Conservation (phyloP, 345 rosid genomes). For the Dimocarpus longan region DNA sequence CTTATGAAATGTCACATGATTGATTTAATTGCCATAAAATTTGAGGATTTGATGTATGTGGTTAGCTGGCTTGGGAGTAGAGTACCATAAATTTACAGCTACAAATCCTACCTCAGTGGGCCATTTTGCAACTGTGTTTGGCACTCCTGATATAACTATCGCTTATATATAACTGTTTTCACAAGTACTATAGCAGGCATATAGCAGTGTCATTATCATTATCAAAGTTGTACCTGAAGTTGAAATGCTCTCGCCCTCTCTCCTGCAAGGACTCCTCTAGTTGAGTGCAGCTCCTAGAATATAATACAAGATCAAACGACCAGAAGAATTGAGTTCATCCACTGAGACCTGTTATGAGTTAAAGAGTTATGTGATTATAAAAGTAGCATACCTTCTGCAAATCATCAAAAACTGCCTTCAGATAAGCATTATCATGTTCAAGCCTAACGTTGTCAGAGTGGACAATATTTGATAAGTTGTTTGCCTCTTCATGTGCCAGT, state of each 20-base stretch:
- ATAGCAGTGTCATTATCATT: neutral
- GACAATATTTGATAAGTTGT: slow-evolving; percentile 78
- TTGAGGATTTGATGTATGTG: neutral
- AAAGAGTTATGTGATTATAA: neutral
- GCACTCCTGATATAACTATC: neutral
- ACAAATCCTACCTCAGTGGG: too few species aligned
- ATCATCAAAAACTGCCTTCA: slow-evolving; percentile 92
- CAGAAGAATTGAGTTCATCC: neutral
- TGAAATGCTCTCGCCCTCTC: slow-evolving; percentile 98
- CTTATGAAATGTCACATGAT: neutral
- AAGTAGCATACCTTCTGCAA: slow-evolving; percentile 73
- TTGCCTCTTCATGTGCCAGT: slow-evolving; percentile 89
- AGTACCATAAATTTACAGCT: neutral
- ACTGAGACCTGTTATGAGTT: neutral
- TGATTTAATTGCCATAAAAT: neutral
- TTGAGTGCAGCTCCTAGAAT: slow-evolving; percentile 82
- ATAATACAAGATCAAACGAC: slow-evolving; percentile 20
- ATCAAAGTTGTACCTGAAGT: slow-evolving; percentile 59
- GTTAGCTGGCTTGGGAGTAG: neutral
- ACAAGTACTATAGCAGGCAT: neutral
- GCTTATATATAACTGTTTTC: neutral
- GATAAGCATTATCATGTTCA: slow-evolving; percentile 96
- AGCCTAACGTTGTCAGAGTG: slow-evolving; percentile 96
- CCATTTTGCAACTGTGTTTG: neutral
- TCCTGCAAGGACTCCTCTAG: slow-evolving; percentile 92